phyloP scores from a whole-genome alignment of 805 yeast genomes.

The Wickerhamiella spandovensis region DNA sequence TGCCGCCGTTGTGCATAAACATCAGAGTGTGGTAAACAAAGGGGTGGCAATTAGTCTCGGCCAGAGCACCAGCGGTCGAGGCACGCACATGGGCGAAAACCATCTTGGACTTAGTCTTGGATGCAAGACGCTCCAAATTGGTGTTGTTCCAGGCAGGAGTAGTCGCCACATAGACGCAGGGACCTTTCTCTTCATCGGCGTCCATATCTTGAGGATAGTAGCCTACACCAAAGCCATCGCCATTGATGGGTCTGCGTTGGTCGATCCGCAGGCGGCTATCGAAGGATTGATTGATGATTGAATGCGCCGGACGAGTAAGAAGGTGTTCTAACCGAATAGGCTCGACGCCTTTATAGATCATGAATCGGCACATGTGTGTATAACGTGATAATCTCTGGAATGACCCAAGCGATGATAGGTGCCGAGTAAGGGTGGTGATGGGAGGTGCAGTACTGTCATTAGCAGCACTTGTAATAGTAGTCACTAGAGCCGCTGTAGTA shows the following conservation, averaged over 20 bases:
- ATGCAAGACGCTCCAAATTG: constrained; percentile 73
- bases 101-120: constrained; percentile 68
- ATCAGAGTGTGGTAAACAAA: constrained; percentile 74
- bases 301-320: constrained; percentile 89
- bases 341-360: constrained; percentile 84
- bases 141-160: constrained; percentile 94
- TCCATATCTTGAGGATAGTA: constrained; percentile 57
- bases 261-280: constrained; percentile 83
- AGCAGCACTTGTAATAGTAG: too few relatives aligned
- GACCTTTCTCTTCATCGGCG: constrained; percentile 45
- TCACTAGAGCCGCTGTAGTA: too few relatives aligned
- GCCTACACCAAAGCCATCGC: constrained; percentile 97
- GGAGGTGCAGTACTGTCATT: too few relatives aligned
- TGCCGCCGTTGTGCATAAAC: constrained; percentile 93
- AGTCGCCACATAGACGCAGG: constrained; percentile 87
- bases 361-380: constrained; percentile 68
- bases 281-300: constrained; percentile 90
- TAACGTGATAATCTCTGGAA: not conserved
- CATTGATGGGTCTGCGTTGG: constrained; percentile 83
- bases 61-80: constrained; percentile 82
- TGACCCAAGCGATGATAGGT: too few relatives aligned
- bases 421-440: too few relatives aligned
- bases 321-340: constrained; percentile 76
- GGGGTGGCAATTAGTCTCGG: constrained; percentile 97
- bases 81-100: constrained; percentile 96